Evolutionary conservation across 2,329 filamentous ascomycete genomes (phyloP), one percentile per base, ranked within the genome.

Genomic region (Hymenoscyphus salicellus): DNA sequence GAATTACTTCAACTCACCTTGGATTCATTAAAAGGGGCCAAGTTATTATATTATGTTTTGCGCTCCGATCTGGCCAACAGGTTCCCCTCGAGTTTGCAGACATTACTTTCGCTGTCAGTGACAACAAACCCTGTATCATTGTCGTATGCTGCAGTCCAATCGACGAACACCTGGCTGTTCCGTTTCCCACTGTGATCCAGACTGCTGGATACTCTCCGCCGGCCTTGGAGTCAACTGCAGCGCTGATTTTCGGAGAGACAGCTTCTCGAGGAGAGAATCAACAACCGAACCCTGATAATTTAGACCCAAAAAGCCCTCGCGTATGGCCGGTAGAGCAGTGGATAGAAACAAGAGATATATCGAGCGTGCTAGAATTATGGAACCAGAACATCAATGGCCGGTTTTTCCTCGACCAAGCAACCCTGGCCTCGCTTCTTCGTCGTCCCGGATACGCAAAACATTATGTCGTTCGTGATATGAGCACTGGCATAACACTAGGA

Each of bases 381-480:
- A 68, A 59, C 61, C 63, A 73, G 33, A 68, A 63, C 46, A 63
- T 73, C 20, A 63, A 63, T 20, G 63, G 55, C 20, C 76, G 78
- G 43, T 86, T 85, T 68, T 77, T 78, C 26, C 76, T 87, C 5
- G 74, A 78, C 58, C 74, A 72, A 20, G 74, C 75, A 55, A 74
- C 75, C 3, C 76, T 87, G 4, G 77, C 77, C 30, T 77, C 77
- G 1, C 72, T 87, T 1, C 77, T 88, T 3, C 77, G 80, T 63
- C 80, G 84, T 52, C 80, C 83, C 62, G 85, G 84, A 46, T 87
- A 84, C 66, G 79, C 80, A 8, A 83, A 82, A 77, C 84, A 87
- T 73, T 85, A 84, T 67, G 76, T 85, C 33, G 83, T 86, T 32
- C 80, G 80, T 58, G 79, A 83, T n/a, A 78, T 81, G 1, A 73